Evolutionary conservation across 805 yeast genomes (phyloP), one percentile per base, ranked within the genome.

Genomic region (Metschnikowia peoriensis): DNA sequence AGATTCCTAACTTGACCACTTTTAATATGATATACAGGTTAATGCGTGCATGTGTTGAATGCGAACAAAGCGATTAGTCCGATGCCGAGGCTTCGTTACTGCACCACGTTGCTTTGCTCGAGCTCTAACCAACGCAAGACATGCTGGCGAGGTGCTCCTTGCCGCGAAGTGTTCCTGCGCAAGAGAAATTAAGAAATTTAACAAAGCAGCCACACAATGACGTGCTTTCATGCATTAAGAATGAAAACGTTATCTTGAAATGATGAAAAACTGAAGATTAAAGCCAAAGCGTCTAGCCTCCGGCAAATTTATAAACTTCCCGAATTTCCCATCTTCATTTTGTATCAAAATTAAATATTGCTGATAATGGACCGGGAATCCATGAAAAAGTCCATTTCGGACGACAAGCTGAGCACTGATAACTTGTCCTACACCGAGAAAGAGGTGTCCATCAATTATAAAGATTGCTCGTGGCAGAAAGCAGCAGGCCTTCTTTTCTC

Each of bases 401-500:
- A 46, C 16, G 38, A 43, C 14, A 46, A 50, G 22, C 34, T 44
- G 6, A 38, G 38, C 16, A 38, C 49, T 16, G 52, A 48, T 15
- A 40, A 28, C 28, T 22, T 42, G 42, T 51, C 54, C 7, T 41
- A 44, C n/a, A 55, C 43, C 14, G 53, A 54, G 38, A 55, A 47
- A 15, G 53, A 37, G 4, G 54, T 52, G 4, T 47, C 60, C 28
- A 80, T 81, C 64, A 71, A 80, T 62, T 81, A 79, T 58, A 66
- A 79, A 46, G 69, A 76, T 17, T 80, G 85, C 56, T 75, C 84
- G 28, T 82, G 85, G 85, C 78, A 76, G 57, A 78, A 74, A 55
- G 80, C 86, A 0, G 83, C 86, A 1, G 84, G 83, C n/a, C 70
- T 82, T 40, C 66, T 82, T 48, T 79, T 82, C 55, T 78, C 83